Evolutionary conservation across 2,329 filamentous ascomycete genomes (phyloP).

Genomic region (Diatrype stigma): DNA sequence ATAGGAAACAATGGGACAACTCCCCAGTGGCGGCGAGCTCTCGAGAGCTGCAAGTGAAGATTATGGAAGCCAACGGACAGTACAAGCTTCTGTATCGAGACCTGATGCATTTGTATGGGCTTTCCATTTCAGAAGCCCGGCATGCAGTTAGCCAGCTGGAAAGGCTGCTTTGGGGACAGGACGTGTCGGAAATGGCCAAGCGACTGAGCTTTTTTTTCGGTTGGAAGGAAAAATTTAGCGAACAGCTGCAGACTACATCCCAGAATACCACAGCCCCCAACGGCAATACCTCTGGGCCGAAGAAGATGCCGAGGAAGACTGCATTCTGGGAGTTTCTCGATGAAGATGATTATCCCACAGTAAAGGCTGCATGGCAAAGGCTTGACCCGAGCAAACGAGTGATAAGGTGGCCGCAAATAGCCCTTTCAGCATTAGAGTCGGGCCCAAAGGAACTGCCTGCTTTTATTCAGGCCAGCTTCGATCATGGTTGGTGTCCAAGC

Average conservation of each 20-base stretch:
- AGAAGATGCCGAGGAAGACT: no score
- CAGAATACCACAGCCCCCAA: background rate
- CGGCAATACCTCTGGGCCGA: background rate
- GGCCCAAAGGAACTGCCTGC: constrained; percentile 12
- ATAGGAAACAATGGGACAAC: background rate
- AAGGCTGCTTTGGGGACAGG: constrained; percentile 16
- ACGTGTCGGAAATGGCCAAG: constrained; percentile 3
- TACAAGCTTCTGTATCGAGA: constrained; percentile 12
- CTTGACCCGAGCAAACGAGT: constrained; percentile 15
- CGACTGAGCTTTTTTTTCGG: constrained; percentile 20
- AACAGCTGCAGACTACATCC: constrained; percentile 1
- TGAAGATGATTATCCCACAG: constrained; percentile 5
- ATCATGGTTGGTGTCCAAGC: constrained; percentile 22
- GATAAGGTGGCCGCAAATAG: constrained; percentile 21
- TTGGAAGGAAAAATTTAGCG: constrained; percentile 23
- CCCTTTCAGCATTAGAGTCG: constrained; percentile 16
- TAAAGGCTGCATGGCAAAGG: constrained; percentile 22
- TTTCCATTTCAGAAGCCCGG: constrained; percentile 17
- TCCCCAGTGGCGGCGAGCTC: background rate
- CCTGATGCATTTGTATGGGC: constrained; percentile 13
- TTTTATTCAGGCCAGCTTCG: constrained; percentile 22
- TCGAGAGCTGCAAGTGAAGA: constrained; percentile 15
- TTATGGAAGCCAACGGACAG: constrained; percentile 12
- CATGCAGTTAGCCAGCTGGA: constrained; percentile 23
- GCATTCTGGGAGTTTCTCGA: background rate